Base-by-base conservation (phyloP, 305 asterid genomes). In the Coffea humblotiana region DNA sequence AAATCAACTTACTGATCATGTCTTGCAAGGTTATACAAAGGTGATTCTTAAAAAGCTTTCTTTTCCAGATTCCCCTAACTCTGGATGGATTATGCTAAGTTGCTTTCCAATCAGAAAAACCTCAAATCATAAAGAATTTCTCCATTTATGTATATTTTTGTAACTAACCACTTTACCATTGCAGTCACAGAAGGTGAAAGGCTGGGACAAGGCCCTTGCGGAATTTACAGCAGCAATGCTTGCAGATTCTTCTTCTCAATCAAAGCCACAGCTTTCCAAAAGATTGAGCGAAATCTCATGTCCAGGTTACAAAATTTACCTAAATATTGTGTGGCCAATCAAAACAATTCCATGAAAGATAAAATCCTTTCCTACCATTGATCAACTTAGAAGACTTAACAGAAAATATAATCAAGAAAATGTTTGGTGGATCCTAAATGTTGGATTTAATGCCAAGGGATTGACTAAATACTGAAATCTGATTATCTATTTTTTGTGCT, bases 161-260 rank as follows among this genome's bases (percentile, higher is more conserved):
- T 77, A 4, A 67, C 69, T 3, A 58, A 45, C 47, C 72, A 69
- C 43, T 61, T 63, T 63, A 61, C 60, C 45, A 48, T 76, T 87
- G 82, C 92, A 96, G 99, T 97, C 98, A 12, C 79, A 94, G 83
- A 91, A 85, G 86, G 89, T 92, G 76, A 96, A 96, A 86, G 97
- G 92, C 84, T 96, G 98, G 99, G 99, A 96, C 82, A 88, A 70
- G 83, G 99, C 98, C 77, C 90, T 96, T 58, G 92, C 80, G 74
- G 99, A 96, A 79, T 90, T 82, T 91, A 89, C 97, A 10, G 80
- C 91, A 65, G 95, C 97, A 11, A 77, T 91, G 96, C 87, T 96
- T 47, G 85, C 97, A 61, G 96, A 90, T 83, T 75, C 94, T 29
- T 71, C 87, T n/a, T 87, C 97, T 79, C 81, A 84, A 74, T 73